A percentile compares a stretch with the other conserved stretches of the same genome.
phyloP scores from a whole-genome alignment of 495 filamentous ascomycete genomes.

The Talaromyces proteolyticus region DNA sequence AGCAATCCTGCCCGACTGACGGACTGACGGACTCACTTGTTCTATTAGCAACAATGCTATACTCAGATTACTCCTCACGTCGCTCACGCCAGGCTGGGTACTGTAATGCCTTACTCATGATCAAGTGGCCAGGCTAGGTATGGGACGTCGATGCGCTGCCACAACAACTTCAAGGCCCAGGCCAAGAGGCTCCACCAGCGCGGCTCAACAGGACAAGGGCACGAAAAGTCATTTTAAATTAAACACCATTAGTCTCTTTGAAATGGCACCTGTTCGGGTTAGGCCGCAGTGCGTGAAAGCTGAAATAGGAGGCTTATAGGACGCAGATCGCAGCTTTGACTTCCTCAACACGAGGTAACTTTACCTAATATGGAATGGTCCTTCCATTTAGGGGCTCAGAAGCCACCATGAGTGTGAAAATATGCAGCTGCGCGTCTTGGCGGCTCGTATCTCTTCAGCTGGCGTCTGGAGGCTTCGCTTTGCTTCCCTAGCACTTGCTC shows the following conservation, averaged over 20 bases:
- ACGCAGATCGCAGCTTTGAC: neutral
- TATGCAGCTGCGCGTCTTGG: neutral
- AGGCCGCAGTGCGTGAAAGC: neutral
- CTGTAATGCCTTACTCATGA: too few species aligned
- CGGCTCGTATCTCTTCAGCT: neutral
- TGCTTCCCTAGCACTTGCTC: neutral
- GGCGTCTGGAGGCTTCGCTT: neutral
- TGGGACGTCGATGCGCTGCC: too few species aligned
- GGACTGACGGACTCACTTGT: too few species aligned
- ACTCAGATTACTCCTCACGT: too few species aligned
- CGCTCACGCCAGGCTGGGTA: too few species aligned
- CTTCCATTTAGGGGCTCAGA: neutral
- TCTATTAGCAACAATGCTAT: too few species aligned
- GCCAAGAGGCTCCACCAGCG: too few species aligned
- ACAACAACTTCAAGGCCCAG: too few species aligned
- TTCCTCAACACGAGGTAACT: neutral
- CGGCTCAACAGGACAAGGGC: neutral
- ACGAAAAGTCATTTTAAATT: neutral
- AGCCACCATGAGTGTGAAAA: neutral
- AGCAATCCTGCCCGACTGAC: too few species aligned
- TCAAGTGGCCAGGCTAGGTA: too few species aligned
- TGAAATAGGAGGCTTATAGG: neutral
- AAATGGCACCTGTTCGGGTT: neutral
- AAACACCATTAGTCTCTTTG: neutral
- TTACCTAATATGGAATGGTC: neutral